Evolutionary conservation across 1,284 basidiomycete species (phyloP).

Genomic region (Pseudomicrostroma phylloplanum): DNA sequence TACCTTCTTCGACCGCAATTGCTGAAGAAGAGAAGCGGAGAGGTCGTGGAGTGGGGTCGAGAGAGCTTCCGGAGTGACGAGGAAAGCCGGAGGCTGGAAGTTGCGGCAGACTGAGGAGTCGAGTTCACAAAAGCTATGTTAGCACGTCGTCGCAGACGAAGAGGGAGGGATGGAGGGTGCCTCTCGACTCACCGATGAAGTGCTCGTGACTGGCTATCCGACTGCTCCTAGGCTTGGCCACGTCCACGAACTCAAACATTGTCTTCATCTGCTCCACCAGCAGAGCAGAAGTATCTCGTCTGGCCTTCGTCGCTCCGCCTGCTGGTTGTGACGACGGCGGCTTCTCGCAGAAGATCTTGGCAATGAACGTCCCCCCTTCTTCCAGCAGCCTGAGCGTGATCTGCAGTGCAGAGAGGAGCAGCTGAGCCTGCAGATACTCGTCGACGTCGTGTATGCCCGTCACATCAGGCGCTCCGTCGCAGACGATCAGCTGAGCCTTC

Average conservation of each 20-base stretch:
- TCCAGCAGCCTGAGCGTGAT: constrained; percentile 57
- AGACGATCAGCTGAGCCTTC: constrained; percentile 58
- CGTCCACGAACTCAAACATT: constrained; percentile 53
- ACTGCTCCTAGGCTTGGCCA: constrained; percentile 52
- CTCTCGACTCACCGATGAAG: constrained; percentile 51
- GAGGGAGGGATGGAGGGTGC: not conserved
- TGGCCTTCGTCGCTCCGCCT: constrained; percentile 20
- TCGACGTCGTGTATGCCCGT: constrained; percentile 60
- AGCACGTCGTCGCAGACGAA: not conserved
- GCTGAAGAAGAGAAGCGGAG: not conserved
- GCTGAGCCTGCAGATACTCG: constrained; percentile 59
- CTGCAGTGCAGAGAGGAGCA: constrained; percentile 57
- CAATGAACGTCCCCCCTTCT: constrained; percentile 56
- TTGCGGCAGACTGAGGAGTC: not conserved
- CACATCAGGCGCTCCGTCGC: constrained; percentile 61
- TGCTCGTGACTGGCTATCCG: constrained; percentile 52
- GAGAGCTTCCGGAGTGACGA: not conserved
- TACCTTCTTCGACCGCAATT: not conserved
- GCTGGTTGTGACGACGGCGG: constrained; percentile 19
- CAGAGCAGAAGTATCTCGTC: constrained; percentile 18
- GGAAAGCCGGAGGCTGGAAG: constrained; percentile 2
- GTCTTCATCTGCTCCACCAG: constrained; percentile 41
- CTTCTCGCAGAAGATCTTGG: constrained; percentile 56
- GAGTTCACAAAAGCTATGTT: not conserved
- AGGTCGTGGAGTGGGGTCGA: not conserved